Evolutionary conservation across 345 rosid genomes (phyloP), one percentile per base, ranked within the genome.

Genomic region (Ceriops decandra): DNA sequence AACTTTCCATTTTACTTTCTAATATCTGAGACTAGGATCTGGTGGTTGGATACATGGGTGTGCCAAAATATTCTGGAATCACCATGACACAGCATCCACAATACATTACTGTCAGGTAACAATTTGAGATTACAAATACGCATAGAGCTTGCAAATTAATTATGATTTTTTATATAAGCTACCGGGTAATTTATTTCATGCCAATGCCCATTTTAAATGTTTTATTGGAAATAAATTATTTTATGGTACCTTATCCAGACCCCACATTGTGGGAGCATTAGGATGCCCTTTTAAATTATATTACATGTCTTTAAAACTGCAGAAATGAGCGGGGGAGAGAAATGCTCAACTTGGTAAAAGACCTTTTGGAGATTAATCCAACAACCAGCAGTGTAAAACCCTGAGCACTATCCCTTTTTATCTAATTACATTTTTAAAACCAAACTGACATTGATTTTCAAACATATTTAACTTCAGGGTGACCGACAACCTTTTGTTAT

Each of bases 41-140:
- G 72, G 96, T 93, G 73, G 91, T 93, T 61, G 98, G 98, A 56
- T 93, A 93, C 58, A 93, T 93, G 98, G 97, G 97, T 72, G 98
- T 93, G 61, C 98, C 98, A 0, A 93, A 91, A 78, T 93, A 89
- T 82, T 60, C 88, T 66, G 95, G 96, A 71, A 30, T 89, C 75
- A 84, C 88, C 88, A 91, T 89, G 98, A 87, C 90, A 64, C 85
- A 91, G 57, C 98, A 93, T 83, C 98, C 95, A 19, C 98, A 93
- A 70, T 91, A 93, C 77, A 80, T 91, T 68, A 89, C 98, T 64
- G 89, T 89, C 66, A 89, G 98, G 98, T 90, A 75, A 73, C 21
- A 59, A 54, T 54, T 54, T 21, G 6, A 58, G 57, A 57, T 38
- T 16, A 32, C 49, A 65, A 53, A 27, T 47, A 42, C 22, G 70